Conservation (phyloP, 73 alveolate species). For the Paramecium sonneborni region DNA sequence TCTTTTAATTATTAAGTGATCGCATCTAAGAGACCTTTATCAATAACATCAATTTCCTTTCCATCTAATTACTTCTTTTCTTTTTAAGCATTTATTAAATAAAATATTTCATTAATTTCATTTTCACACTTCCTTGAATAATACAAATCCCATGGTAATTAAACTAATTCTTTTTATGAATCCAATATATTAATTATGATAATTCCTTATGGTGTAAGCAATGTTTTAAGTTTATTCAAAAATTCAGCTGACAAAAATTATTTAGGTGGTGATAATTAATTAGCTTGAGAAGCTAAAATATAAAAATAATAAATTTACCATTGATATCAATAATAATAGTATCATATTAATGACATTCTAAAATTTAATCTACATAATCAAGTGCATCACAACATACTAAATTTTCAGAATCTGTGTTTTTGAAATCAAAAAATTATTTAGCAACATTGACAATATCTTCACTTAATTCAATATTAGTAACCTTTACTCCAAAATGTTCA, state of each 20-base stretch:
- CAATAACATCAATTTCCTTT: background rate
- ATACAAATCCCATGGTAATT: conserved; percentile 34
- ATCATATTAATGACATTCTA: conserved; percentile 49
- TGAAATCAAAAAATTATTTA: conserved; percentile 44
- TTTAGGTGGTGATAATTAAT: conserved; percentile 37
- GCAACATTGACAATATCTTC: conserved; percentile 55
- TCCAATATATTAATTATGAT: conserved; percentile 7
- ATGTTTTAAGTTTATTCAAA: background rate
- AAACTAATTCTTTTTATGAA: background rate
- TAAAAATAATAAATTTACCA: background rate
- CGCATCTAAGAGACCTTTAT: background rate
- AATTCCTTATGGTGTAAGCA: background rate
- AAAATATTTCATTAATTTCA: conserved; percentile 16
- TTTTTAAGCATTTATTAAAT: background rate
- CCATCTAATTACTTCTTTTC: conserved; percentile 15
- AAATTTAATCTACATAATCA: conserved; percentile 48
- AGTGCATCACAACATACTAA: conserved; percentile 59
- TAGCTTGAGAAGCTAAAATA: background rate
- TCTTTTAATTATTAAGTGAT: background rate
- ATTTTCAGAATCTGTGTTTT: conserved; percentile 40
- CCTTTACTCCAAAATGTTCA: conserved; percentile 44
- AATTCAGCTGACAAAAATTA: background rate
- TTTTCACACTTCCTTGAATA: conserved; percentile 21
- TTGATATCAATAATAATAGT: conserved; percentile 39
- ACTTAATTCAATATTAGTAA: conserved; percentile 58